phyloP scores from a whole-genome alignment of 2,329 filamentous ascomycete genomes.

The Teratosphaeria gauchensis region DNA sequence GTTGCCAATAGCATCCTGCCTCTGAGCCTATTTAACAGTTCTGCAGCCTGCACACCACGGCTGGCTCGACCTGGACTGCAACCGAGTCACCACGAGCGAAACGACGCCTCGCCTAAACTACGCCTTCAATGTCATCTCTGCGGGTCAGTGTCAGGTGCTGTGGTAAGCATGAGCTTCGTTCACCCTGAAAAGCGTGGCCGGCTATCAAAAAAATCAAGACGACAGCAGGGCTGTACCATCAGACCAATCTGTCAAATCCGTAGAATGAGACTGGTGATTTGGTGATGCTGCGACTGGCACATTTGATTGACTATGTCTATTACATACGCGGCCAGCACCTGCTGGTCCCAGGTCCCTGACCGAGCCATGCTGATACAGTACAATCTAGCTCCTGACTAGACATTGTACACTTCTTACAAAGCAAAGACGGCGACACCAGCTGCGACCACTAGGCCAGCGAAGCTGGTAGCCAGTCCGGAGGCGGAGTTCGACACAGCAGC shows the following conservation, averaged over 20 bases:
- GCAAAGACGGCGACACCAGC: conserved; percentile 33
- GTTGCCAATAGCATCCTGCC: too few species aligned
- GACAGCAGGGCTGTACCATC: not conserved
- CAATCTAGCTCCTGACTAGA: not conserved
- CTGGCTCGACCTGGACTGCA: too few species aligned
- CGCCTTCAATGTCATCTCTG: too few species aligned
- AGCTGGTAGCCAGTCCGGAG: conserved; percentile 25
- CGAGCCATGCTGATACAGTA: too few species aligned
- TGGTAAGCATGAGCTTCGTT: too few species aligned
- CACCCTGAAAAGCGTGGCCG: too few species aligned
- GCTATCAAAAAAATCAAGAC: not conserved
- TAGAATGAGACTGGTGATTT: not conserved
- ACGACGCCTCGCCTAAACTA: too few species aligned
- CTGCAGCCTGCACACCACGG: too few species aligned
- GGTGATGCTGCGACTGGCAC: not conserved
- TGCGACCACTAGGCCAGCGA: conserved; percentile 29
- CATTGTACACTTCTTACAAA: conserved; percentile 11
- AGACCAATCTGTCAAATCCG: not conserved
- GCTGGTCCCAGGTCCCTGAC: too few species aligned
- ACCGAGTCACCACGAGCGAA: too few species aligned
- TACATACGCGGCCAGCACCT: not conserved
- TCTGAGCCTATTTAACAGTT: too few species aligned
- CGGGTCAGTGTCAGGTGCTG: too few species aligned
- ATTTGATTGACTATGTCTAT: not conserved
- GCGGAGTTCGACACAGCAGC: conserved; percentile 17